Conservation (phyloP, 148 eudicot species). For the Rhododendron griersonianum region DNA sequence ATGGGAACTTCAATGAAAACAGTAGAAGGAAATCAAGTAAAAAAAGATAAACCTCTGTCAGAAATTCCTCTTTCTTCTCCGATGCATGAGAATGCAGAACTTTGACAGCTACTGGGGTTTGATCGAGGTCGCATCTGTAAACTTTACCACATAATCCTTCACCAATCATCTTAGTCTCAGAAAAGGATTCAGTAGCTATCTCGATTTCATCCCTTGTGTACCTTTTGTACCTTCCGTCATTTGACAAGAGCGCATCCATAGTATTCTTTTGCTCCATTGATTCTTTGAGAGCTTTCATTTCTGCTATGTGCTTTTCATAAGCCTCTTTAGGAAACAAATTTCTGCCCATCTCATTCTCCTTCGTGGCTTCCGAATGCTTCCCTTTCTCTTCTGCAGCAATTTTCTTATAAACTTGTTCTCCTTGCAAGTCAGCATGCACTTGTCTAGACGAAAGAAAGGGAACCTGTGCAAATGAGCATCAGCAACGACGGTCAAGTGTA, state of each 20-base stretch:
- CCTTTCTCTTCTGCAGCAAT: constrained; percentile 54
- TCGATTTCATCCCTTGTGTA: constrained; percentile 55
- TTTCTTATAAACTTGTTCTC: constrained; percentile 60
- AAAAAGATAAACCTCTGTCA: constrained; percentile 46
- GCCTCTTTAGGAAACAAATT: constrained; percentile 51
- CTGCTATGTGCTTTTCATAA: constrained; percentile 64
- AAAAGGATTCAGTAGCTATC: constrained; percentile 51
- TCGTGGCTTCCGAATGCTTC: constrained; percentile 53
- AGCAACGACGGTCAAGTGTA: background rate
- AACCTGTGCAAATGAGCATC: constrained; percentile 28
- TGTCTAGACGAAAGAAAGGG: constrained; percentile 48
- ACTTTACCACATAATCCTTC: constrained; percentile 85
- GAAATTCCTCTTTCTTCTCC: constrained; percentile 71
- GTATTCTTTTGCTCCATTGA: constrained; percentile 51
- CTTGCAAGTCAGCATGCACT: constrained; percentile 52
- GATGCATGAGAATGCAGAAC: constrained; percentile 55
- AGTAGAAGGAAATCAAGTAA: background rate
- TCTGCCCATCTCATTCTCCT: constrained; percentile 58
- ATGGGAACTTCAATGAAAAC: background rate
- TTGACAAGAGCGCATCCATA: constrained; percentile 45
- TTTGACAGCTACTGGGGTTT: constrained; percentile 75
- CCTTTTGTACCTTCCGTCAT: constrained; percentile 52
- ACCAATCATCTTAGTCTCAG: constrained; percentile 60
- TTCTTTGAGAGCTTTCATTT: constrained; percentile 51
- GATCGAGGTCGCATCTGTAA: constrained; percentile 69